A percentile compares a stretch with the other conserved stretches of the same genome.
Conservation (phyloP, 805 yeast genomes). For the Metschnikowia kunwiensis region DNA sequence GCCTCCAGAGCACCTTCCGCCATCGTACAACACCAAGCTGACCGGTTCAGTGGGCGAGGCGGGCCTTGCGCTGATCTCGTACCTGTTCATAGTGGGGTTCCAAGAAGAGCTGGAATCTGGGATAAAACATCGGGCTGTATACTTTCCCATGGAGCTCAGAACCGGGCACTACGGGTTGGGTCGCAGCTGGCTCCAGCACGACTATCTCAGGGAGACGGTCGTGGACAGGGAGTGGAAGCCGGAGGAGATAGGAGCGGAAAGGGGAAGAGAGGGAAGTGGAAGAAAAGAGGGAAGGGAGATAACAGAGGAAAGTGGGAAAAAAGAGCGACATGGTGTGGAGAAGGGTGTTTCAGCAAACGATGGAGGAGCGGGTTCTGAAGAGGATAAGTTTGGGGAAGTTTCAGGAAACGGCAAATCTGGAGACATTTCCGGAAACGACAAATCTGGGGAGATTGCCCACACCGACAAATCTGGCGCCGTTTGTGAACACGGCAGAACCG, state of each 20-base stretch:
- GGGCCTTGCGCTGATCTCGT: slow-evolving; percentile 36
- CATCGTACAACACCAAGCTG: slow-evolving; percentile 41
- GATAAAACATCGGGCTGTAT: slow-evolving; percentile 24
- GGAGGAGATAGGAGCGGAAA: no score
- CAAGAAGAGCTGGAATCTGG: slow-evolving; percentile 17
- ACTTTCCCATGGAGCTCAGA: slow-evolving; percentile 34
- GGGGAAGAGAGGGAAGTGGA: neutral
- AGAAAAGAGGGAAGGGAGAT: neutral
- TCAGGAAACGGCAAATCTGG: neutral
- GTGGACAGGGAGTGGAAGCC: slow-evolving; percentile 33
- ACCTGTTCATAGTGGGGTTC: slow-evolving; percentile 36
- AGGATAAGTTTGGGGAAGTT: neutral
- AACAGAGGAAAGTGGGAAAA: neutral
- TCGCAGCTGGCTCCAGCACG: slow-evolving; percentile 27
- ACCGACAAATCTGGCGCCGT: neutral
- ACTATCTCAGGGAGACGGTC: slow-evolving; percentile 25
- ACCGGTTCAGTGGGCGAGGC: slow-evolving; percentile 39
- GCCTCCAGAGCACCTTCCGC: slow-evolving; percentile 29
- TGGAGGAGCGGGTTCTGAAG: neutral
- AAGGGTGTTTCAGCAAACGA: neutral
- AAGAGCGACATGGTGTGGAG: neutral
- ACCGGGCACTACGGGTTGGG: slow-evolving; percentile 26
- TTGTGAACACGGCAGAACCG: neutral
- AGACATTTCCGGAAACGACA: neutral
- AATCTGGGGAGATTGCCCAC: no score